Percentiles rank a stretch among this genome's conserved stretches.
Conservation (phyloP, 1,139 yeast species). For the Hyphopichia burtonii region DNA sequence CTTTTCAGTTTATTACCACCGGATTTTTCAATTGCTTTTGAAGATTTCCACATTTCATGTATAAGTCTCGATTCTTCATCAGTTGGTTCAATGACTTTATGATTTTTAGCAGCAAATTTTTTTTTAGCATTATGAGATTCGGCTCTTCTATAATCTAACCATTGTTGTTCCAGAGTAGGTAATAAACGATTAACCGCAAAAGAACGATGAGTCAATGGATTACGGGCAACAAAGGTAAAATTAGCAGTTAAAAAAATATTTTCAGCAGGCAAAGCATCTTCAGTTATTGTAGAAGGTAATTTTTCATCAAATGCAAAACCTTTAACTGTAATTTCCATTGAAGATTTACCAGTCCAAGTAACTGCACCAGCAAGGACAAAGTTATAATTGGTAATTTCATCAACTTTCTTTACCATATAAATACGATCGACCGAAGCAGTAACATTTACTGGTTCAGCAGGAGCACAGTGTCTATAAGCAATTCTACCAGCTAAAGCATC, state of each 20-base stretch:
- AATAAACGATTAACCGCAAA: constrained; percentile 79
- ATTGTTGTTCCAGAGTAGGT: constrained; percentile 71
- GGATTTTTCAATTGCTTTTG: constrained; percentile 38
- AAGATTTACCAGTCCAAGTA: constrained; percentile 91
- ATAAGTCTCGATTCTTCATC: constrained; percentile 67
- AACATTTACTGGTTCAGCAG: constrained; percentile 89
- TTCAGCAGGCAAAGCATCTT: constrained; percentile 48
- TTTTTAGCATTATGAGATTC: constrained; percentile 86
- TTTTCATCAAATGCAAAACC: constrained; percentile 72
- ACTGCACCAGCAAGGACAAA: constrained; percentile 84
- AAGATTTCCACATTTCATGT: constrained; percentile 73
- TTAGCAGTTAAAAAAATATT: constrained; percentile 74
- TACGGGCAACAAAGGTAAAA: constrained; percentile 93
- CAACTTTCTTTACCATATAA: constrained; percentile 82
- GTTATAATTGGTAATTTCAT: constrained; percentile 71
- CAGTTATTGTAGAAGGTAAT: constrained; percentile 40
- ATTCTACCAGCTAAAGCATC: constrained; percentile 89
- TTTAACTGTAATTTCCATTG: constrained; percentile 91
- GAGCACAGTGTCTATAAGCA: constrained; percentile 82
- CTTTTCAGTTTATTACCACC: constrained; percentile 39
- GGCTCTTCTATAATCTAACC: constrained; percentile 83
- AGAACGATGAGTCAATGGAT: constrained; percentile 84
- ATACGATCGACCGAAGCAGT: constrained; percentile 94
- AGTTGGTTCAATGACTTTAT: constrained; percentile 67
- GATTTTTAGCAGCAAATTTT: constrained; percentile 69